Conservation (phyloP, 2,329 filamentous ascomycete species). For the Trichophaea hybrida region DNA sequence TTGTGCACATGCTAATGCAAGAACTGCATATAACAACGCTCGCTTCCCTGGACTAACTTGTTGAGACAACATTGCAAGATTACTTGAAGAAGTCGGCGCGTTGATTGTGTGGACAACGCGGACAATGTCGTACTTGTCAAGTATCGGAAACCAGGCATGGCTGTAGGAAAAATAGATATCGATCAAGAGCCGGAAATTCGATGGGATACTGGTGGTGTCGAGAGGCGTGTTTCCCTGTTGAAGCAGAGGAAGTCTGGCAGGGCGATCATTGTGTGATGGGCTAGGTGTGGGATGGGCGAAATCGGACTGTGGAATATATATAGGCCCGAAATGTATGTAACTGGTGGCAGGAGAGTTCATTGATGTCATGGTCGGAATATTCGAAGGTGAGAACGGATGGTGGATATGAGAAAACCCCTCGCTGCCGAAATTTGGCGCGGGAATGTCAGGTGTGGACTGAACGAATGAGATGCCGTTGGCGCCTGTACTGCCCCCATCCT, state of each 20-base stretch:
- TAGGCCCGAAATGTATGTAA: background rate
- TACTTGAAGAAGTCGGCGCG: constrained; percentile 37
- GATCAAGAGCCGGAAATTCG: constrained; percentile 46
- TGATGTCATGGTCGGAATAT: background rate
- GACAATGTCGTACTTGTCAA: constrained; percentile 50
- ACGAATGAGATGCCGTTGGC: background rate
- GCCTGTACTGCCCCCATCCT: background rate
- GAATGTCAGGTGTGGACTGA: background rate
- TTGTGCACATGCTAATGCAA: constrained; percentile 45
- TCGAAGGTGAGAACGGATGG: background rate
- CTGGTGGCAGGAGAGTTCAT: background rate
- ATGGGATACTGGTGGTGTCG: constrained; percentile 32
- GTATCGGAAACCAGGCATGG: constrained; percentile 61
- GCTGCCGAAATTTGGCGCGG: background rate
- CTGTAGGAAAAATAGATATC: constrained; percentile 64
- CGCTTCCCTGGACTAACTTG: constrained; percentile 35
- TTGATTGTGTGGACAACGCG: constrained; percentile 38
- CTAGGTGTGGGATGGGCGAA: background rate
- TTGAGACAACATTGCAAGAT: no score
- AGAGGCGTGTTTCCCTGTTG: background rate
- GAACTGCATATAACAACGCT: constrained; percentile 46
- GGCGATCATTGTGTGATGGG: background rate
- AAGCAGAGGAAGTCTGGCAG: background rate
- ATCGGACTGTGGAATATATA: background rate
- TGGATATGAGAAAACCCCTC: background rate